Base-by-base conservation (phyloP, 2,329 filamentous ascomycete species). In the Rugonectria rugulosa region DNA sequence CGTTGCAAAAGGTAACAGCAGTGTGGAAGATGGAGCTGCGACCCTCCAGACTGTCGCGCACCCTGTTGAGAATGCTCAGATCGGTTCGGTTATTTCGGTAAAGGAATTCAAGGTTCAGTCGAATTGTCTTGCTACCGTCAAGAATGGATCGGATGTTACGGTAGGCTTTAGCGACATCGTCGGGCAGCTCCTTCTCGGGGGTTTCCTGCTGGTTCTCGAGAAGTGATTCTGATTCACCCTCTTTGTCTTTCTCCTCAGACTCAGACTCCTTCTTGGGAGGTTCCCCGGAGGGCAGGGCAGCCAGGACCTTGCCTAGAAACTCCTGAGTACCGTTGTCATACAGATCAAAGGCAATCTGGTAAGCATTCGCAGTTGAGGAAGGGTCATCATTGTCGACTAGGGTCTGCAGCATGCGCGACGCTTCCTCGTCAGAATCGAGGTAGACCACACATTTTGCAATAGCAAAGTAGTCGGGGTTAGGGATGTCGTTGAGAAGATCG, bases 281-380 rank as follows among this genome's bases (percentile, higher is more conserved):
- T 50, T 82, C 77, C 10, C 76, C 75, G 15, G 83, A 80, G 0
- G 92, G 91, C 26, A 98, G 79, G 40, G 91, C 87, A 55, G 90
- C 86, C 69, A 94, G 88, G 38, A 99, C 91, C 76, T 95, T 97
- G 64, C 88, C 88, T 20, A 99, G 77, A 68, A 99, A 99, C 72
- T 98, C 95, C 68, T 99, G 95, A 0, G 95, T 98, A 64, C 95
- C 95, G 70, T 99, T 99, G 77, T 99, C 95, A 75, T 97, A 98
- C 6, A 99, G 82, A 69, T 99, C 95, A 69, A 99, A 99, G 2
- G 94, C 95, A 53, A 99, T 96, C 73, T 99, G 95, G 73, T 98
- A 99, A 15, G 95, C 95, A 44, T 91, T 89, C 17, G 93, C 90
- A 14, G 91, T 85, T 1, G 92, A 92, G 57, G 87, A 87, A 45